Evolutionary conservation across 192 early-diverging fungal species (phyloP), one percentile per base, ranked within the genome.

Genomic region (Coemansia sp.): DNA sequence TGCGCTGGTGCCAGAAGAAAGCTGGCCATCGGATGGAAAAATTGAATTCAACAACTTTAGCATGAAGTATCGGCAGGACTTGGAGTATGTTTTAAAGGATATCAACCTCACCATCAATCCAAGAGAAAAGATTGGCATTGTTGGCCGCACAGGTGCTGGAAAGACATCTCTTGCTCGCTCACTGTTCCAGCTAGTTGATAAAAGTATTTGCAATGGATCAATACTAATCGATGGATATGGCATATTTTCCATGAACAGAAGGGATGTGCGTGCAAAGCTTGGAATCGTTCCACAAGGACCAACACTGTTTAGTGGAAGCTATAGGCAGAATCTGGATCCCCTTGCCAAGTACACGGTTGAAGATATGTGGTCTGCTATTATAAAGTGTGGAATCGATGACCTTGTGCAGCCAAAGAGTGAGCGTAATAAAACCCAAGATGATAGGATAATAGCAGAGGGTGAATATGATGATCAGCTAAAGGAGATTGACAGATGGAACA

Each of bases 171-270:
- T 88, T 16, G 74, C 81, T 3, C 75, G 81, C 40, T 78, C 82
- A 3, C 66, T 90, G 41, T 89, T 90, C 65, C 82, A 86, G 15
- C 76, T 90, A 46, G 73, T 89, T 65, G 82, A 87, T 15, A 87
- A 90, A 42, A 87, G 84, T 1, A 63, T 74, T 15, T 47, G 46
- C 21, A 52, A 39, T 1, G 79, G 79, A 3, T 68, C 76, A 1
- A 92, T 94, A 43, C 66, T 82, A 21, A 91, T 97, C 61, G 94
- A 97, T 68, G 88, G 88, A 7, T 46, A 93, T n/a, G 92, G 93
- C 64, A 32, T 4, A 32, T 32, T 32, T 32, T 32, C 32, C 32
- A 32, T 32, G 32, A 32, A 32, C 32, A 32, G 32, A 32, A 32
- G 32, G 4, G 32, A 32, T 32, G 32, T 32, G 1, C 32, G 32